A percentile compares a stretch with the other conserved stretches of the same genome.
phyloP scores from a whole-genome alignment of 1,139 yeast genomes.

The Saccharomyces hybrid region DNA sequence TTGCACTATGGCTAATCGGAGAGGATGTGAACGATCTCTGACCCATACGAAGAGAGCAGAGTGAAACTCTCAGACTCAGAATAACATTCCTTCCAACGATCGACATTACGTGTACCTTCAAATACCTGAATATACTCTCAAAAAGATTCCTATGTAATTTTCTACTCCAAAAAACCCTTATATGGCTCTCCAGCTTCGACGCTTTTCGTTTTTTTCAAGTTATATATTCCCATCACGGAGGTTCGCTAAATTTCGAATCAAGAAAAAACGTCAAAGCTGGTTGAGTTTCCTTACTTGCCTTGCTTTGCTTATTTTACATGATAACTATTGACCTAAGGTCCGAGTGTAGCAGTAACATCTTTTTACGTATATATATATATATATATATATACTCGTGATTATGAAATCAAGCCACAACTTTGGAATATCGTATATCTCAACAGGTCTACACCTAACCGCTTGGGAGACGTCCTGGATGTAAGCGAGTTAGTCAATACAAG shows the following conservation, averaged over 20 bases:
- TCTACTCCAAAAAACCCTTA: not conserved
- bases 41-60: not conserved
- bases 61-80: not conserved
- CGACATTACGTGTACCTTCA: not conserved
- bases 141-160: not conserved
- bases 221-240: not conserved
- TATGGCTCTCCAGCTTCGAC: not conserved
- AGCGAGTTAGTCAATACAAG: conserved; percentile 37
- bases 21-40: not conserved
- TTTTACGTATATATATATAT: not conserved
- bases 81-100: not conserved
- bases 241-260: not conserved
- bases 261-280: not conserved
- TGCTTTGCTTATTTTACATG: not conserved
- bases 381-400: conserved; percentile 6
- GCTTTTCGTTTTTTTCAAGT: not conserved
- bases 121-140: not conserved
- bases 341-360: not conserved
- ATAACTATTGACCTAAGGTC: not conserved
- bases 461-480: conserved; percentile 21
- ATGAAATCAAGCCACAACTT: conserved; percentile 33
- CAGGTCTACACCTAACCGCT: conserved; percentile 37
- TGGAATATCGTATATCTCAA: conserved; percentile 35
- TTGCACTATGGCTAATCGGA: conserved; percentile 17
- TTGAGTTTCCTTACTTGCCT: not conserved